A percentile compares a stretch with the other conserved stretches of the same genome.
Evolutionary conservation across 2,329 filamentous ascomycete species (phyloP).

Genomic region (Huntiella abstrusa): DNA sequence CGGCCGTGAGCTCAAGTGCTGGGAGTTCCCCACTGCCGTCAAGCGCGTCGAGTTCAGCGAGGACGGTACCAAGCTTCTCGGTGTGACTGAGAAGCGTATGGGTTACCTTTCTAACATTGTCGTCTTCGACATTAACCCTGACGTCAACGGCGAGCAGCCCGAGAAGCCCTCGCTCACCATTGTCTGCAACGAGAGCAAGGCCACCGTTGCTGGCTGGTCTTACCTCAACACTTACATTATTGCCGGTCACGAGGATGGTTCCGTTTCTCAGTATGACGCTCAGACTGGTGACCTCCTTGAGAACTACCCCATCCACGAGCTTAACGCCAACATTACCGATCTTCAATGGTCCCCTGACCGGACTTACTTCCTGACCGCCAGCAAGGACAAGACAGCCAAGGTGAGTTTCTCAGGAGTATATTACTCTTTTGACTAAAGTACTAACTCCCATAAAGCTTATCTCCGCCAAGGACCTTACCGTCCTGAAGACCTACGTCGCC

Average conservation of each 20-base stretch:
- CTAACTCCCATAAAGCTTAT: slow-evolving; percentile 38
- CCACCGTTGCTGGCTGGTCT: slow-evolving; percentile 92
- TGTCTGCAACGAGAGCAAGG: slow-evolving; percentile 88
- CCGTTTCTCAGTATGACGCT: slow-evolving; percentile 74
- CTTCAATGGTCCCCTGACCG: slow-evolving; percentile 87
- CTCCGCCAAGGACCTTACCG: slow-evolving; percentile 66
- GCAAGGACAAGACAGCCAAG: slow-evolving; percentile 95
- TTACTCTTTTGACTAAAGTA: not conserved
- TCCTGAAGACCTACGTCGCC: slow-evolving; percentile 79
- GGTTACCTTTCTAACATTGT: slow-evolving; percentile 88
- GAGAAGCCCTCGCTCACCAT: slow-evolving; percentile 73
- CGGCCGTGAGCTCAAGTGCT: slow-evolving; percentile 83
- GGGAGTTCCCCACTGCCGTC: slow-evolving; percentile 93
- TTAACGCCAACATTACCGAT: slow-evolving; percentile 67
- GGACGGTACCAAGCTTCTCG: slow-evolving; percentile 75
- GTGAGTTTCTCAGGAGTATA: slow-evolving; percentile 22
- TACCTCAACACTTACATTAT: slow-evolving; percentile 93
- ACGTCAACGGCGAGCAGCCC: slow-evolving; percentile 65
- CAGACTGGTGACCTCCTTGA: slow-evolving; percentile 75
- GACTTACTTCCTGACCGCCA: slow-evolving; percentile 95
- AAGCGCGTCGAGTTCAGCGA: slow-evolving; percentile 97
- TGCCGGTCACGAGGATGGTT: slow-evolving; percentile 90
- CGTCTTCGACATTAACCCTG: slow-evolving; percentile 73
- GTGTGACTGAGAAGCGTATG: slow-evolving; percentile 97
- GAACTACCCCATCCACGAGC: slow-evolving; percentile 67